These are phyloP conservation scores for Polyplosphaeria fusca DNA, from an alignment of 495 filamentous ascomycete genomes.

Conservation along the genomic window DNA sequence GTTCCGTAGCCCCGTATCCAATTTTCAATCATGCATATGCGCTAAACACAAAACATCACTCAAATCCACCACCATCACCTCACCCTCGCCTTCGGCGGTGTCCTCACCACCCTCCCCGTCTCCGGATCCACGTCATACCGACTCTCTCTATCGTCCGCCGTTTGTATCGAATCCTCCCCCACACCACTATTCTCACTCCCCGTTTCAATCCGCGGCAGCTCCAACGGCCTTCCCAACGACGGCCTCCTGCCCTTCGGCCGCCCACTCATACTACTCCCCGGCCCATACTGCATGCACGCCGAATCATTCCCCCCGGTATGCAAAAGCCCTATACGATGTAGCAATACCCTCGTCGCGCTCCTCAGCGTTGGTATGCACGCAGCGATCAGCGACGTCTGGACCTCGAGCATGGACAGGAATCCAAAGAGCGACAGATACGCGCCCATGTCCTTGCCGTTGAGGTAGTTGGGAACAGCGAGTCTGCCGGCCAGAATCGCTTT, in stretches of 20 bases:
- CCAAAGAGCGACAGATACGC: neutral
- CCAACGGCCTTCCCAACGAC: neutral
- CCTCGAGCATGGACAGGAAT: conserved; percentile 9
- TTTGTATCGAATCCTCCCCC: neutral
- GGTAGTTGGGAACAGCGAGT: neutral
- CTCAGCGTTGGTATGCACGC: conserved; percentile 35
- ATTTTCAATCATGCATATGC: too few species aligned
- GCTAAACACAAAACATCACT: too few species aligned
- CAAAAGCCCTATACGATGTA: conserved; percentile 8
- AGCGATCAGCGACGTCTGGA: conserved; percentile 29
- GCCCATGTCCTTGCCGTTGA: neutral
- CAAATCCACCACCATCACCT: too few species aligned
- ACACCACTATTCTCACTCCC: neutral
- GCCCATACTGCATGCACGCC: neutral
- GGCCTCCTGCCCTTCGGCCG: neutral
- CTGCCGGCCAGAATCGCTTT: neutral
- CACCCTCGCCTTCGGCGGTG: neutral
- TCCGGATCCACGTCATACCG: conserved; percentile 5
- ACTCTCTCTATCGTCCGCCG: neutral
- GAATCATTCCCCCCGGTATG: neutral
- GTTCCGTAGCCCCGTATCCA: too few species aligned
- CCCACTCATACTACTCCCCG: conserved; percentile 1
- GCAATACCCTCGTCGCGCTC: conserved; percentile 28
- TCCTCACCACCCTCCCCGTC: conserved; percentile 8
- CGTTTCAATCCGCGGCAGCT: neutral